phyloP scores from a whole-genome alignment of 2,329 filamentous ascomycete species.

The Cercospora sesami region DNA sequence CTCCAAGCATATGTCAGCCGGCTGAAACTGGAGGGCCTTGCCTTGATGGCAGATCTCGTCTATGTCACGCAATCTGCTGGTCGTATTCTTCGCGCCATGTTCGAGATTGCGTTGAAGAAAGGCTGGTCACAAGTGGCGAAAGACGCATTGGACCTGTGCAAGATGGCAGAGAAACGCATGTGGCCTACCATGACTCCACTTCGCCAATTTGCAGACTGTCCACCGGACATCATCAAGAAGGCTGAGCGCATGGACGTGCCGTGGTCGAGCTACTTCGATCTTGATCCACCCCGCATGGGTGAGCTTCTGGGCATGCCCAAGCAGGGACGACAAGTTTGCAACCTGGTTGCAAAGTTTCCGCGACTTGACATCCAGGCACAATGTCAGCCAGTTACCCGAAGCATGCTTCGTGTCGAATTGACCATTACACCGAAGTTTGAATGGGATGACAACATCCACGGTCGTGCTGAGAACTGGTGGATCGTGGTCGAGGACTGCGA shows the following conservation, averaged over 20 bases:
- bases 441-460: slow-evolving; percentile 90
- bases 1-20: slow-evolving; percentile 95
- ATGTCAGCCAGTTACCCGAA: slow-evolving; percentile 90
- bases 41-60: slow-evolving; percentile 96
- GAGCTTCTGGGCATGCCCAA: slow-evolving; percentile 89
- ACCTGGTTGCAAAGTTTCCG: slow-evolving; percentile 87
- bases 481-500: slow-evolving; percentile 96
- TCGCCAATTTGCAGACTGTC: slow-evolving; percentile 81
- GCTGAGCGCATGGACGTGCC: slow-evolving; percentile 92
- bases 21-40: slow-evolving; percentile 88
- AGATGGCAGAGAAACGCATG: slow-evolving; percentile 99
- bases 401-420: slow-evolving; percentile 85
- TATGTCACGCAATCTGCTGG: slow-evolving; percentile 98
- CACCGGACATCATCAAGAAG: slow-evolving; percentile 84
- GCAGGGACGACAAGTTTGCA: slow-evolving; percentile 80
- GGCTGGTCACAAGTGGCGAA: slow-evolving; percentile 93
- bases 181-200: slow-evolving; percentile 98
- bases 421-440: slow-evolving; percentile 92
- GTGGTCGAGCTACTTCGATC: slow-evolving; percentile 91
- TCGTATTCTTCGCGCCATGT: slow-evolving; percentile 90
- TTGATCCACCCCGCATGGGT: slow-evolving; percentile 94
- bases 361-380: slow-evolving; percentile 89
- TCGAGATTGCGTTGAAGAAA: slow-evolving; percentile 96
- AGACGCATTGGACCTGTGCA: slow-evolving; percentile 89
- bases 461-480: slow-evolving; percentile 90